Evolutionary conservation across 2,329 filamentous ascomycete species (phyloP).

Genomic region (Arthrobotrys iridis): DNA sequence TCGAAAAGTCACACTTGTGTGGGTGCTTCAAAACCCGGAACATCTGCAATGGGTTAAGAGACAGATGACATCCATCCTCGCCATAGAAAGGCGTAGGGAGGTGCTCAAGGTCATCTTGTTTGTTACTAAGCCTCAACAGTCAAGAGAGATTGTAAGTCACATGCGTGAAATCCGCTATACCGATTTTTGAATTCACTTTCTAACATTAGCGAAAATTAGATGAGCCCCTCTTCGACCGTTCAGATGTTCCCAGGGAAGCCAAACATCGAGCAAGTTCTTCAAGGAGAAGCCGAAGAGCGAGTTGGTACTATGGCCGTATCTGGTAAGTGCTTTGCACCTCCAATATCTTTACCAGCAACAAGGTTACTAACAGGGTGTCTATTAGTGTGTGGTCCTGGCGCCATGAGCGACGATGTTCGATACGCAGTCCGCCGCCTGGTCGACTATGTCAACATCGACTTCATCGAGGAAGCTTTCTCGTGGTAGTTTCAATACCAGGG

Average conservation of each 20-base stretch:
- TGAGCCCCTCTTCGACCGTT: conserved; percentile 76
- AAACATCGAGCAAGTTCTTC: conserved; percentile 76
- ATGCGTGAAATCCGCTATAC: no score
- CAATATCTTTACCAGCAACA: background rate
- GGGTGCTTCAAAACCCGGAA: conserved; percentile 81
- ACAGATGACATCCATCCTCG: conserved; percentile 83
- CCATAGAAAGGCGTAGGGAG: conserved; percentile 78
- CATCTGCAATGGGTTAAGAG: conserved; percentile 84
- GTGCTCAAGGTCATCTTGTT: conserved; percentile 81
- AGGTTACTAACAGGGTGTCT: conserved; percentile 12
- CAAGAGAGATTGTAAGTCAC: conserved; percentile 61
- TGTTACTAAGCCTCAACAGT: conserved; percentile 70
- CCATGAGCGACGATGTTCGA: conserved; percentile 78
- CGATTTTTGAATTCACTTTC: background rate
- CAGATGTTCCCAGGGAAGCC: conserved; percentile 86
- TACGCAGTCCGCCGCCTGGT: conserved; percentile 73
- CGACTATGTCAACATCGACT: conserved; percentile 72
- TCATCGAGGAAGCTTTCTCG: conserved; percentile 80
- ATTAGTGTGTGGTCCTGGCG: conserved; percentile 76
- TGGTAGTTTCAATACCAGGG: conserved; percentile 52
- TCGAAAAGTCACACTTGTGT: conserved; percentile 77
- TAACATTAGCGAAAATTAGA: conserved; percentile 37
- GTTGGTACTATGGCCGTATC: conserved; percentile 78
- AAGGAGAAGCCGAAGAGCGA: conserved; percentile 78
- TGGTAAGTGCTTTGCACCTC: conserved; percentile 69